A percentile compares a stretch with the other conserved stretches of the same genome.
Evolutionary conservation across 805 yeast genomes (phyloP).

Genomic region (Pichia ethanolica): DNA sequence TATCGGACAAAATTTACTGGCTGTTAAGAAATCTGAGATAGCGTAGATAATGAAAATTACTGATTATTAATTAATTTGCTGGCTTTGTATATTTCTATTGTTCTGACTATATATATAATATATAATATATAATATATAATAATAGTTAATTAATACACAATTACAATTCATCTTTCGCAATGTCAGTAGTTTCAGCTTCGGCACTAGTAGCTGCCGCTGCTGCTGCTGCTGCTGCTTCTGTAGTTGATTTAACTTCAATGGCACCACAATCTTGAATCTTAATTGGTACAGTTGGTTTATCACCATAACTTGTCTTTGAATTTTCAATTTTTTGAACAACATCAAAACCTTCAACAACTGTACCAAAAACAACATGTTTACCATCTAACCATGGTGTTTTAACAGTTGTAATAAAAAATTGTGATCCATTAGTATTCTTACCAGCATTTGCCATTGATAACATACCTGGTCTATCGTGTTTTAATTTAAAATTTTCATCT

Average conservation of each 20-base stretch:
- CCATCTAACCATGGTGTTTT: conserved; percentile 89
- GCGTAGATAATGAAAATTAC: no score
- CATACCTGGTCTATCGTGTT: conserved; percentile 62
- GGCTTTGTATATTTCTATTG: not conserved
- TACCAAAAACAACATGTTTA: conserved; percentile 93
- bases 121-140: not conserved
- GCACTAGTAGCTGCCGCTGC: not conserved
- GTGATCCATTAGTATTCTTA: conserved; percentile 81
- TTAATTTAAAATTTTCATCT: conserved; percentile 62
- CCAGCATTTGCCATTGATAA: conserved; percentile 81
- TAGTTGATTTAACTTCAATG: conserved; percentile 25
- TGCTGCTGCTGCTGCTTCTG: not conserved
- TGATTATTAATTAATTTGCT: no score
- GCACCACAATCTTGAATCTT: conserved; percentile 69
- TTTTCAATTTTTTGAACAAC: conserved; percentile 68
- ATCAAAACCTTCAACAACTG: conserved; percentile 83
- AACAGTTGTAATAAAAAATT: conserved; percentile 91
- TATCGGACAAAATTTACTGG: no score
- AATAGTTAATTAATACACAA: not conserved
- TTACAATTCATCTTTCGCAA: conserved; percentile 31
- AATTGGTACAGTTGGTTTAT: conserved; percentile 62
- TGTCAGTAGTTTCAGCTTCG: not conserved
- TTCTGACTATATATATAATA: not conserved
- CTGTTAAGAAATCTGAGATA: no score
- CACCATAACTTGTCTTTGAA: conserved; percentile 62